Base-by-base conservation (phyloP, 2,329 filamentous ascomycete genomes). In the Spiromastix sp. region DNA sequence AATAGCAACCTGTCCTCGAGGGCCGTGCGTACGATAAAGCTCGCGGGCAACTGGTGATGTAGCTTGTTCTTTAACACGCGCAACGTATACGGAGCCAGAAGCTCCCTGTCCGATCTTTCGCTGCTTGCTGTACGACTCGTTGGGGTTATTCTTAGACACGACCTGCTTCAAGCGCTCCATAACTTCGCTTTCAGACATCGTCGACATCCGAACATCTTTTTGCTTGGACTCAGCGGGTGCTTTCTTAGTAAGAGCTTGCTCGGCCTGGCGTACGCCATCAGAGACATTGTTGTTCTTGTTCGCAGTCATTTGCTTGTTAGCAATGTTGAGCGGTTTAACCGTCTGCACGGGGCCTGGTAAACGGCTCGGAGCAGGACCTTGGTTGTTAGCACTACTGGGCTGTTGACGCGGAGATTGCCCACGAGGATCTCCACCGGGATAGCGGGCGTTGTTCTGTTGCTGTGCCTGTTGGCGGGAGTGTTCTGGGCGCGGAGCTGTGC, bases 51-150 rank as follows among this genome's bases (percentile, higher is more conserved):
- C 75, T 11, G 71, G 61, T n/a, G 86, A 93, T n/a, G 77, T 72
- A 2, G 89, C 84, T 38, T 74, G 79, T 54, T 94, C 84, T 60
- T 91, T 91, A 43, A 98, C 84, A 55, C 93, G 91, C 44, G 91
- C 91, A 42, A 98, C 89, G 54, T 98, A 98, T 31, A 98, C 91
- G 15, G 89, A 96, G 39, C 91, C 91, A 42, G 91, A 98, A 37
- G 91, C 91, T 63, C 91, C 91, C 60, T 98, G 91, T 13, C 91
- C 91, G 60, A 98, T 96, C 72, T 98, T 98, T 74, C 95, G 95
- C 64, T 96, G 91, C 68, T 98, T 98, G 52, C 87, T 89, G 67
- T 98, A 98, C 16, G 87, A 94, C 46, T 93, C 70, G 50, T 93
- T 82, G 35, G 91, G 91, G 54, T 93, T 87, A 41, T 94, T 86